Percentiles rank a stretch among this genome's conserved stretches.
Evolutionary conservation across 495 filamentous ascomycete species (phyloP).

Genomic region (Pyrenula massariospora): DNA sequence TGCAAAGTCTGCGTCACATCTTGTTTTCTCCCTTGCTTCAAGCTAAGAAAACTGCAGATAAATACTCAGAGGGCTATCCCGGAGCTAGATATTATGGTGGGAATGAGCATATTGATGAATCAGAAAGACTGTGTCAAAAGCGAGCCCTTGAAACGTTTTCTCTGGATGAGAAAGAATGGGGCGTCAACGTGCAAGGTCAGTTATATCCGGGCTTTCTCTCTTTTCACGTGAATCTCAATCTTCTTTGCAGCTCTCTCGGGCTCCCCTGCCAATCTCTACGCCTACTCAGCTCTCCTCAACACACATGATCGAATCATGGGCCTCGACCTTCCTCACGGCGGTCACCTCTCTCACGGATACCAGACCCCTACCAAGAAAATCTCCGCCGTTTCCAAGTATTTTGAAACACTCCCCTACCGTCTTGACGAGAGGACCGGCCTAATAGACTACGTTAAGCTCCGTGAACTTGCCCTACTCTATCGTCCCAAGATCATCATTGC

Average conservation of each 20-base stretch:
- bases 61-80: conserved; percentile 97
- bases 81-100: conserved; percentile 95
- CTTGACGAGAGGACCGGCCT: conserved; percentile 81
- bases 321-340: conserved; percentile 89
- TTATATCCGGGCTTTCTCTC: conserved; percentile 1
- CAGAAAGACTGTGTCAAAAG: conserved; percentile 80
- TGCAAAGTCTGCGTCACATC: conserved; percentile 66
- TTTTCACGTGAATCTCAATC: conserved; percentile 8
- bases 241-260: conserved; percentile 66
- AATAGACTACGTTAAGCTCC: conserved; percentile 87
- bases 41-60: conserved; percentile 45
- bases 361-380: conserved; percentile 98
- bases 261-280: conserved; percentile 90
- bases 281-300: conserved; percentile 84
- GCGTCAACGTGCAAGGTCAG: conserved; percentile 93
- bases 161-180: conserved; percentile 78
- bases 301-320: conserved; percentile 96
- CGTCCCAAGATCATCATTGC: conserved; percentile 93
- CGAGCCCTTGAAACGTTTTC: conserved; percentile 81
- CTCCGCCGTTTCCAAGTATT: conserved; percentile 95
- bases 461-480: conserved; percentile 75
- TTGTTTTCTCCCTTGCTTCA: conserved; percentile 3
- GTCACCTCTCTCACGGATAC: conserved; percentile 95
- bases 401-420: conserved; percentile 91
- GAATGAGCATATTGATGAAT: conserved; percentile 88